These are phyloP conservation scores for Metschnikowia lunata DNA, from an alignment of 805 yeast genomes.

Conservation along the genomic window DNA sequence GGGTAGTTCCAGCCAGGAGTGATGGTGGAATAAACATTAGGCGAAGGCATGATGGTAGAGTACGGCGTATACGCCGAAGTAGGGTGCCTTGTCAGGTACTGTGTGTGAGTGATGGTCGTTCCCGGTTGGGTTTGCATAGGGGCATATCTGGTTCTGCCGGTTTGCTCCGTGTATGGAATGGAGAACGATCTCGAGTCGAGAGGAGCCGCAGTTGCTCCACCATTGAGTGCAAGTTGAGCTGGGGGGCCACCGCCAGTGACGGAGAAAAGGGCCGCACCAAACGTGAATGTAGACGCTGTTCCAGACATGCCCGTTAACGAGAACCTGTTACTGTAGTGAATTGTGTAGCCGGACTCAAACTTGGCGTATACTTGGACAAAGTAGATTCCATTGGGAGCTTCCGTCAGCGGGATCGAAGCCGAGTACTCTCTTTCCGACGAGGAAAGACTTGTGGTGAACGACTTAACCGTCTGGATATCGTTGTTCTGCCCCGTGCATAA, in stretches of 20 bases:
- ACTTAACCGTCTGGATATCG: conserved; percentile 38
- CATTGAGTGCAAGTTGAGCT: conserved; percentile 34
- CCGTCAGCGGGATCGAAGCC: conserved; percentile 39
- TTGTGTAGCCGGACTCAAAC: conserved; percentile 44
- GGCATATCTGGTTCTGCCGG: conserved; percentile 75
- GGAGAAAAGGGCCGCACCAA: conserved; percentile 27
- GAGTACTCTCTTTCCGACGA: conserved; percentile 29
- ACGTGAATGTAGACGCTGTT: conserved; percentile 40
- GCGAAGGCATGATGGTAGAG: conserved; percentile 42
- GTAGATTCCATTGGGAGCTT: conserved; percentile 62
- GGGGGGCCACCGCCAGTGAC: conserved; percentile 40
- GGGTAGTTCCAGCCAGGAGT: conserved; percentile 86
- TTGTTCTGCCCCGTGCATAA: conserved; percentile 67
- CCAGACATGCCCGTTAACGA: conserved; percentile 71
- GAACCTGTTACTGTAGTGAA: conserved; percentile 68
- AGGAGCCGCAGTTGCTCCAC: conserved; percentile 16
- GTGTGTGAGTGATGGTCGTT: conserved; percentile 55
- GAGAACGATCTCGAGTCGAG: conserved; percentile 48
- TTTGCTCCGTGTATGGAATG: conserved; percentile 71
- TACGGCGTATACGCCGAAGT: conserved; percentile 61
- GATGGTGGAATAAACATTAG: conserved; percentile 53
- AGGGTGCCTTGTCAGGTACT: conserved; percentile 64
- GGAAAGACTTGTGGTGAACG: conserved; percentile 22
- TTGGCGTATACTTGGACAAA: conserved; percentile 64
- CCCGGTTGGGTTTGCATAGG: conserved; percentile 94